phyloP scores from a whole-genome alignment of 257 asterid genomes.

The Leptodermis oblonga region DNA sequence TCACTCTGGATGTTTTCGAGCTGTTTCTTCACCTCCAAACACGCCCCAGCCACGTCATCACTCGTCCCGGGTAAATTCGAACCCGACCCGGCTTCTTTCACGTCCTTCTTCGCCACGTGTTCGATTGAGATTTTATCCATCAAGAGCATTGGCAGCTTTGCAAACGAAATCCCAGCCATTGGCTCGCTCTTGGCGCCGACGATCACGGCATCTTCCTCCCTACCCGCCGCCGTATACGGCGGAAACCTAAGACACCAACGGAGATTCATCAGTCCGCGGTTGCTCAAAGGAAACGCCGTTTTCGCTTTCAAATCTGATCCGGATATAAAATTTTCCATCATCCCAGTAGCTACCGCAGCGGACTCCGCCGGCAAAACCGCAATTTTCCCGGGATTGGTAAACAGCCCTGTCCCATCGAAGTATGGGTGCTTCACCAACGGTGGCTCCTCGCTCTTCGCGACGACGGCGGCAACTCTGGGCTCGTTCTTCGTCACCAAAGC shows the following conservation, averaged over 20 bases:
- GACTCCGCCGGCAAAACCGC: slow-evolving; percentile 28
- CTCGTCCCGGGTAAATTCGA: slow-evolving; percentile 16
- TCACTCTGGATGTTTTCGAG: slow-evolving; percentile 67
- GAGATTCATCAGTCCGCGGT: slow-evolving; percentile 53
- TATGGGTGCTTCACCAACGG: slow-evolving; percentile 26
- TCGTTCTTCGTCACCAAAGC: slow-evolving; percentile 32
- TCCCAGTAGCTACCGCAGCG: slow-evolving; percentile 48
- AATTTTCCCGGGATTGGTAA: slow-evolving; percentile 33
- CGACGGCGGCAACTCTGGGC: slow-evolving; percentile 25
- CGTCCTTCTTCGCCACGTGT: slow-evolving; percentile 39
- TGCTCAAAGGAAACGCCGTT: slow-evolving; percentile 56
- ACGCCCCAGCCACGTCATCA: slow-evolving; percentile 48
- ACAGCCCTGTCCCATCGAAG: slow-evolving; percentile 27
- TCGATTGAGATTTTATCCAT: slow-evolving; percentile 89
- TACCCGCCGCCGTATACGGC: slow-evolving; percentile 29
- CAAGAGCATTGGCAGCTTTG: slow-evolving; percentile 51
- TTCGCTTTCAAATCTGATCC: slow-evolving; percentile 62
- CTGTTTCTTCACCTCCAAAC: slow-evolving; percentile 75
- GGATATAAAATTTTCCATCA: slow-evolving; percentile 39
- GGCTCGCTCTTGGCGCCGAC: slow-evolving; percentile 38
- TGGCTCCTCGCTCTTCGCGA: slow-evolving; percentile 15
- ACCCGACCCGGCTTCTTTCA: slow-evolving; percentile 27
- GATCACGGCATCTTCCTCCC: slow-evolving; percentile 42
- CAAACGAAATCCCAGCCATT: slow-evolving; percentile 33
- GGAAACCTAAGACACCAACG: slow-evolving; percentile 94